These are phyloP conservation scores for Alternaria sp. DNA, from an alignment of 2,329 filamentous ascomycete genomes.

Conservation along the genomic window DNA sequence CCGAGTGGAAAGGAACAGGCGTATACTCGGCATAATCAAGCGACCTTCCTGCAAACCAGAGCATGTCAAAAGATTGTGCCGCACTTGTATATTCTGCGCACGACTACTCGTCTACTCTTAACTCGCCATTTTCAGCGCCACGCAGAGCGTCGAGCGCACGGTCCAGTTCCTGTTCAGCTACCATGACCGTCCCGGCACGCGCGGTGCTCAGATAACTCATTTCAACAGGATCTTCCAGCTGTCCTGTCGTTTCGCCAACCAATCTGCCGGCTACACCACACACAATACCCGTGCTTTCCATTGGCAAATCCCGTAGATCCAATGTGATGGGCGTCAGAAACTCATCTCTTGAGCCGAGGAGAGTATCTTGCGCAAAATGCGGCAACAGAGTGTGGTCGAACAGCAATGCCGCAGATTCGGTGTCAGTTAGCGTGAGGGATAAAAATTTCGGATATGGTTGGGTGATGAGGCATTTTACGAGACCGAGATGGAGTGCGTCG, in stretches of 20 bases:
- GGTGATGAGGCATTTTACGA: conserved; percentile 59
- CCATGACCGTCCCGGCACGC: conserved; percentile 86
- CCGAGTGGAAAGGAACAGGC: not conserved
- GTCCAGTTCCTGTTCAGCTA: conserved; percentile 77
- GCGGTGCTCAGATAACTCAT: conserved; percentile 93
- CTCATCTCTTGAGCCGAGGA: conserved; percentile 78
- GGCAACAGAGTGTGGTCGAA: conserved; percentile 73
- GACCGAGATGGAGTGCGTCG: conserved; percentile 57
- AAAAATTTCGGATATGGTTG: conserved; percentile 70
- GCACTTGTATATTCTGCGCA: not conserved
- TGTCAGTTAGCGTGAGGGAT: conserved; percentile 76
- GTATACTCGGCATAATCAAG: not conserved
- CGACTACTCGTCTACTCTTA: not conserved
- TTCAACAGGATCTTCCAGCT: conserved; percentile 64
- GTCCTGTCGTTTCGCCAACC: conserved; percentile 70
- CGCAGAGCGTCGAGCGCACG: conserved; percentile 76
- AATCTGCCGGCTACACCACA: conserved; percentile 89
- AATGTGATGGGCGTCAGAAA: conserved; percentile 86
- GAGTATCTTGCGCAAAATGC: conserved; percentile 66
- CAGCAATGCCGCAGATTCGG: conserved; percentile 77
- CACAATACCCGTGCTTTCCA: conserved; percentile 93
- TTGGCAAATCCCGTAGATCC: conserved; percentile 79
- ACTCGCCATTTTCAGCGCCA: conserved; percentile 45
- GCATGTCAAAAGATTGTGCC: not conserved
- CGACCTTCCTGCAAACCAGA: not conserved